These are phyloP conservation scores for Emmonsia crescens DNA, from an alignment of 2,329 filamentous ascomycete species.

Conservation along the genomic window DNA sequence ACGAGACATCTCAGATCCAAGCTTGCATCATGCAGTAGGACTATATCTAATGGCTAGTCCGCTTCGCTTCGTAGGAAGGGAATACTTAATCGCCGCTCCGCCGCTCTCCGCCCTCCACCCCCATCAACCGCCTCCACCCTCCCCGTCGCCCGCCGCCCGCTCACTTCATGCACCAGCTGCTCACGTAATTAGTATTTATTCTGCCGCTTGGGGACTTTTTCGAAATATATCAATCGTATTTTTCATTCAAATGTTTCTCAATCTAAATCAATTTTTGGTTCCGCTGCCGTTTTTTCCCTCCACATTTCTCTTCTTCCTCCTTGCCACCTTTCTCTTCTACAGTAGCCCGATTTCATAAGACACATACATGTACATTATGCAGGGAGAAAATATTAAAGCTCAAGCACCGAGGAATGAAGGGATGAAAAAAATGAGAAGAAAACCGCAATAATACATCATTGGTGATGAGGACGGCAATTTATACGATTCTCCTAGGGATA, in stretches of 20 bases:
- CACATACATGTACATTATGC: conserved; percentile 1
- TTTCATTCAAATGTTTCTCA: neutral
- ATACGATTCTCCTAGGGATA: neutral
- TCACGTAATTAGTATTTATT: neutral
- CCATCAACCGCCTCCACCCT: neutral
- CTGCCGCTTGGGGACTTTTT: neutral
- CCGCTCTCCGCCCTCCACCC: neutral
- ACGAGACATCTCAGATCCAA: neutral
- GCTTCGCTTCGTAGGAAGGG: neutral
- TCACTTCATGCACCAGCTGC: neutral
- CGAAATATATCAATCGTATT: neutral
- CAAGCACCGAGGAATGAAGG: neutral
- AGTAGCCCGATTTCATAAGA: neutral
- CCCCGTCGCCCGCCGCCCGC: too few species aligned
- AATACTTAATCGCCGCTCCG: neutral
- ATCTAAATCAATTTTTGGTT: neutral
- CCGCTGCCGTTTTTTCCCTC: neutral
- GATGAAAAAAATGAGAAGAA: neutral
- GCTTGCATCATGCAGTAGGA: neutral
- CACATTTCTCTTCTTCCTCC: neutral
- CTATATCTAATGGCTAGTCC: neutral
- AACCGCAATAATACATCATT: neutral
- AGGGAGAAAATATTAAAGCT: neutral
- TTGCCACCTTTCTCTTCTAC: neutral
- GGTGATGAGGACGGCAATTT: neutral